These are phyloP conservation scores for Cladophialophora carrionii DNA, from an alignment of 2,329 filamentous ascomycete genomes.

Conservation along the genomic window DNA sequence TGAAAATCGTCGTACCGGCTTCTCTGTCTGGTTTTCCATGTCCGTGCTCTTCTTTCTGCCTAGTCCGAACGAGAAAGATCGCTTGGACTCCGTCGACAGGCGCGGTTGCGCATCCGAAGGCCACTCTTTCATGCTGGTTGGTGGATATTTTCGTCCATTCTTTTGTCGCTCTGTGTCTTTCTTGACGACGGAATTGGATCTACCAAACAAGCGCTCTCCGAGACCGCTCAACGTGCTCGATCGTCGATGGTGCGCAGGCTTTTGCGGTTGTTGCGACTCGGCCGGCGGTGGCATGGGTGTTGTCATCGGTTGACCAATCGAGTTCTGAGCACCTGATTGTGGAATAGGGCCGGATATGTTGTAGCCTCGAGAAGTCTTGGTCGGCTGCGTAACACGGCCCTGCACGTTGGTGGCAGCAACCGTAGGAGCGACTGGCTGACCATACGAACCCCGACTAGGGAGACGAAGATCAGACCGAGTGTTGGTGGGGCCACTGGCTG, in stretches of 20 bases:
- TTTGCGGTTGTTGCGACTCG: constrained; percentile 47
- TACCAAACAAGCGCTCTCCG: constrained; percentile 80
- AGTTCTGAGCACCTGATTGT: constrained; percentile 57
- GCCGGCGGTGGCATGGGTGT: constrained; percentile 59
- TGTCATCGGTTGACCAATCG: constrained; percentile 62
- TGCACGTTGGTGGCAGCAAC: constrained; percentile 87
- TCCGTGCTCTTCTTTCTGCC: constrained; percentile 73
- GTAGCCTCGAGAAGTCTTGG: constrained; percentile 65
- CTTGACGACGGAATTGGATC: constrained; percentile 66
- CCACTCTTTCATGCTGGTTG: constrained; percentile 82
- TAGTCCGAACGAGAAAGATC: constrained; percentile 70
- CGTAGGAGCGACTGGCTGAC: constrained; percentile 82
- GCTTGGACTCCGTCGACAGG: constrained; percentile 72
- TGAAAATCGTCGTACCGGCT: constrained; percentile 68
- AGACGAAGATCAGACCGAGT: constrained; percentile 56
- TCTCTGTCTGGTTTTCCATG: constrained; percentile 64
- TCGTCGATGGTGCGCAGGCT: constrained; percentile 62
- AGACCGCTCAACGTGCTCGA: constrained; percentile 79
- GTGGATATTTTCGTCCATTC: constrained; percentile 73
- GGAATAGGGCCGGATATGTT: constrained; percentile 70
- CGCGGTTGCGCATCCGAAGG: constrained; percentile 60
- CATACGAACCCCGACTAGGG: constrained; percentile 79
- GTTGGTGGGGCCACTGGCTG: constrained; percentile 52
- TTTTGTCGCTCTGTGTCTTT: constrained; percentile 48
- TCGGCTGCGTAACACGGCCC: constrained; percentile 83